Evolutionary conservation across 352 stramenopile species (phyloP).

Genomic region (Phytophthora multivora): DNA sequence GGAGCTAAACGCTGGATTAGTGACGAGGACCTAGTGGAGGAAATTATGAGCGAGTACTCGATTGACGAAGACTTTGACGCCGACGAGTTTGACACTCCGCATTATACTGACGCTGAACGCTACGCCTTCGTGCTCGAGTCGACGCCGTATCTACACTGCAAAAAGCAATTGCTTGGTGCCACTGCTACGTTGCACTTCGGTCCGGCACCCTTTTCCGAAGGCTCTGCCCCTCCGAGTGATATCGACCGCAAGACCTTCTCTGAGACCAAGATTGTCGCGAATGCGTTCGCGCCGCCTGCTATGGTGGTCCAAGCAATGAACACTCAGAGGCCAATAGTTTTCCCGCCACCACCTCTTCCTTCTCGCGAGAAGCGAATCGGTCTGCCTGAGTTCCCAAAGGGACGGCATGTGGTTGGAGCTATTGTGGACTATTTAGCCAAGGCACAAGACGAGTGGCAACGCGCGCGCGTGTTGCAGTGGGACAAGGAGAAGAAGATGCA

Average conservation of each 20-base stretch:
- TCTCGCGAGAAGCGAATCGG: conserved; percentile 38
- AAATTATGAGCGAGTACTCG: conserved; percentile 83
- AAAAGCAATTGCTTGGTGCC: conserved; percentile 50
- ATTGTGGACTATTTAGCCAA: conserved; percentile 81
- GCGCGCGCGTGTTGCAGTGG: conserved; percentile 72
- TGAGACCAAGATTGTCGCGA: conserved; percentile 45
- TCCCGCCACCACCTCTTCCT: conserved; percentile 34
- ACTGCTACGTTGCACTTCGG: conserved; percentile 45
- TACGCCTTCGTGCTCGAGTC: conserved; percentile 83
- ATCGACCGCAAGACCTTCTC: conserved; percentile 31
- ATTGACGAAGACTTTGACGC: conserved; percentile 50
- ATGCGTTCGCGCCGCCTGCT: conserved; percentile 40
- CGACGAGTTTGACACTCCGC: conserved; percentile 27
- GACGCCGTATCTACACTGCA: conserved; percentile 60
- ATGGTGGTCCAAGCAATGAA: conserved; percentile 54
- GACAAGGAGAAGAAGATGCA: conserved; percentile 69
- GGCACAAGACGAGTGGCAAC: conserved; percentile 70
- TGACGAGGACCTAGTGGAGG: conserved; percentile 82
- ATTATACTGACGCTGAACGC: conserved; percentile 46
- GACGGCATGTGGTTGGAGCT: conserved; percentile 51
- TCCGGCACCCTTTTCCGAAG: conserved; percentile 14
- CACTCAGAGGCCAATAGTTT: conserved; percentile 48
- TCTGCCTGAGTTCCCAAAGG: conserved; percentile 60
- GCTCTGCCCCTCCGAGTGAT: conserved; percentile 18
- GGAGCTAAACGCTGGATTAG: conserved; percentile 86